Base-by-base conservation (phyloP, 2,329 filamentous ascomycete genomes). In the Ophiosphaerella narmari region DNA sequence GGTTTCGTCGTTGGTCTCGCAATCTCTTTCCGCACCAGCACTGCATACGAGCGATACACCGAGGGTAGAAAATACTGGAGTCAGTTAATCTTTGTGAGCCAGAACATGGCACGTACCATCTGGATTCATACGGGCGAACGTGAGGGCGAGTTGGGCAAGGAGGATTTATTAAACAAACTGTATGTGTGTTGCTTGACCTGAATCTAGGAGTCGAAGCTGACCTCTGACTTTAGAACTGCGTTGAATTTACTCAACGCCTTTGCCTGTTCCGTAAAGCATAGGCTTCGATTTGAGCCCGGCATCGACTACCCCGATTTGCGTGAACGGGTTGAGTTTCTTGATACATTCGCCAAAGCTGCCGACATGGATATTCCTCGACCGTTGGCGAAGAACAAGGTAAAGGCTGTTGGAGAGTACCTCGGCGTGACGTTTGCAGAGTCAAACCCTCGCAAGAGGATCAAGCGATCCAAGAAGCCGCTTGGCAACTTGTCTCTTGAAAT, bases 401-500 rank as follows among this genome's bases (percentile, higher is more conserved):
- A 91, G 73, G 74, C 77, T 2, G 70, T 82, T 1, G 89, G 89
- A 39, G 85, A 90, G 66, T 89, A 88, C 57, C 81, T 95, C 0
- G 90, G 90, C 4, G 73, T 95, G 5, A 85, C 87, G 0, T 90
- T 93, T 64, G 88, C 89, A 5, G 81, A 85, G 50, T 88, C 86
- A 44, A 94, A 94, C 74, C 90, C 90, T 0, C 82, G 88, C 49
- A 91, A 91, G 75, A 74, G 82, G 39, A 79, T 94, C 72, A 94
- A 94, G 80, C 81, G 82, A 37, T 83, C 88, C 12, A 82, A 83
- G 55, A 83, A 82, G 59, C 89, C 90, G 1, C 80, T 93, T 11
- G 90, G 90, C 46, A 92, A 95, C 70, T 79, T 93, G n/a, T 90
- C 90, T 0, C 78, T 93, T 7, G 90, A 95, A 70, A 89, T 94